Evolutionary conservation across 768 basidiomycete species (phyloP).

Genomic region (Gyrodon lividus): DNA sequence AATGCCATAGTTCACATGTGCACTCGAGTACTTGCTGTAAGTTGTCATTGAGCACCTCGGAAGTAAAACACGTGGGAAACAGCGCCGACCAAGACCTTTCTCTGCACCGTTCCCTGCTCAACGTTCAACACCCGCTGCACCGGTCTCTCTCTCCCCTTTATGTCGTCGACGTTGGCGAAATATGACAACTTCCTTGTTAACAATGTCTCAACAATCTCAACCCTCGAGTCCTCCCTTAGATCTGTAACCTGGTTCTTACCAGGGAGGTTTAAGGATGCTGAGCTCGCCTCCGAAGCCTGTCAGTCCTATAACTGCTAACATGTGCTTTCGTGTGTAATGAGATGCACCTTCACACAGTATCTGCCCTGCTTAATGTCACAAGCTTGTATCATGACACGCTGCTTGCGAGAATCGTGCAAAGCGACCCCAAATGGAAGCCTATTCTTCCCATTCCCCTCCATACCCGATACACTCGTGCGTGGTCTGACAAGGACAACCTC

Average conservation of each 20-base stretch:
- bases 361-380: conserved; percentile 80
- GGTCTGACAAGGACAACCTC: conserved; percentile 62
- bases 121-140: background rate
- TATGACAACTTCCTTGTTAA: conserved; percentile 84
- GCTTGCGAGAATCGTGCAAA: conserved; percentile 64
- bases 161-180: conserved; percentile 63
- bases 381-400: conserved; percentile 96
- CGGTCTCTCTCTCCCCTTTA: conserved; percentile 22
- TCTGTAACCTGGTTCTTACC: conserved; percentile 95
- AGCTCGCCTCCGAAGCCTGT: conserved; percentile 93
- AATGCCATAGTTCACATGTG: too few species aligned
- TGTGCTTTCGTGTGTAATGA: conserved; percentile 18
- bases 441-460: conserved; percentile 77
- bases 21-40: too few species aligned
- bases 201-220: conserved; percentile 82
- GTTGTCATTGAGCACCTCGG: too few species aligned
- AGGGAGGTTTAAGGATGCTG: conserved; percentile 96
- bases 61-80: conserved; percentile 3
- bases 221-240: conserved; percentile 84
- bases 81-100: background rate
- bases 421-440: conserved; percentile 67
- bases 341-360: conserved; percentile 51
- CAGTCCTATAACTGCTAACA: conserved; percentile 39
- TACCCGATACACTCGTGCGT: conserved; percentile 87
- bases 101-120: background rate